Evolutionary conservation across 1,139 yeast species (phyloP), one percentile per base, ranked within the genome.

Genomic region (Geotrichum carabidarum): DNA sequence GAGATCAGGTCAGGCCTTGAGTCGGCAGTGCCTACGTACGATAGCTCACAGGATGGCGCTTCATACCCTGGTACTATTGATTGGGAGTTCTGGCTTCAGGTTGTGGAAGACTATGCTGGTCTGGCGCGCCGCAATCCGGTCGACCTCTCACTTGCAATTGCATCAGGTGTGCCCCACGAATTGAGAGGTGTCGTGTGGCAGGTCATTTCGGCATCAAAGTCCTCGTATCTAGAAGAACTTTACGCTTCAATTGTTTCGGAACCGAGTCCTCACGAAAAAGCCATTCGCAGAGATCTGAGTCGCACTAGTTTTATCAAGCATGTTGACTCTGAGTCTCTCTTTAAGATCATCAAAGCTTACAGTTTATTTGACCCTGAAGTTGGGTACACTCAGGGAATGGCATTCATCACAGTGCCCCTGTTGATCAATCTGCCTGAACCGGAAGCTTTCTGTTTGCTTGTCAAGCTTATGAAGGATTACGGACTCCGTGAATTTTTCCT

Each of bases 301-400:
- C 77, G 98, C 63, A 93, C 97, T 0, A 83, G 91, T 57, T 89
- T 89, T 68, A 84, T 86, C 60, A 79, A 79, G 59, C 71, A 74
- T 40, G 74, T 74, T 27, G 72, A 74, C 44, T 68, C 74, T 18
- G 81, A 82, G 36, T 83, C 88, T 48, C 72, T 93, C 42, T 86
- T 76, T 67, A 82, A 83, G 58, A 84, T 93, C 36, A 80, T 93
- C 60, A 87, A 86, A 66, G 91, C 91, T 0, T 93, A 91, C 70
- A 83, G 94, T 18, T 72, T 89, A 51, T 86, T 82, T 68, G 98
- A 93, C 66, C 84, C 88, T 0, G 97, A 90, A 55, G 96, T 93
- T 41, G 99, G 99, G 0, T 93, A 93, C 67, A 93, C 97, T 0
- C 98, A 93, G 69, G 98, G 99, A 6, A 89, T 93, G 96, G 95